Base-by-base conservation (phyloP, 2,329 filamentous ascomycete species). In the Microdochium nivale region DNA sequence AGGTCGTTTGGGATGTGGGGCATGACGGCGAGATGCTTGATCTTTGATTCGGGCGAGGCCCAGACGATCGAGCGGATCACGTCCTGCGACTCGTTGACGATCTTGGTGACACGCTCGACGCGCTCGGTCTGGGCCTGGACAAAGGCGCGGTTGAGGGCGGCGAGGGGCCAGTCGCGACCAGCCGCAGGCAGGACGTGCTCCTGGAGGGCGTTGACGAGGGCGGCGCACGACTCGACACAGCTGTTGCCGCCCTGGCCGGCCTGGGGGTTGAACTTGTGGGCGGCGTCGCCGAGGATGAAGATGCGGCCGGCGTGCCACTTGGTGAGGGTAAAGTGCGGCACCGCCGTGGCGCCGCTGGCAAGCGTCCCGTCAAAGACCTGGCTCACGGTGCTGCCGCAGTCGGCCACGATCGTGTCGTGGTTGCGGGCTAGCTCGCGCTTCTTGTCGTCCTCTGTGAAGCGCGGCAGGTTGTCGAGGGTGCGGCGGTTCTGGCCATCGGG, bases 201-300 rank as follows among this genome's bases (percentile, higher is more conserved):
- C 19, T 61, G 37, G 3, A 68, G 52, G 2, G 55, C 47, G 27
- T 64, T 64, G 16, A 61, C 56, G 14, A 67, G 51, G 14, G 53
- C 51, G 5, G 65, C 67, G 2, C 61, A 64, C 47, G 59, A 58
- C 52, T 70, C 66, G n/a, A 69, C 65, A 1, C 65, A 64, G 21
- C 51, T 59, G 53, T 69, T 69, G 21, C 61, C 66, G 2, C 67
- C 67, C 56, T 67, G 65, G 5, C 65, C 67, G 16, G 59, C 49
- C 30, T 65, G 66, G 2, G 60, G 59, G 5, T 62, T 65, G 59
- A 67, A 62, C 63, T 65, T 71, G 54, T 71, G 67, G 3, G 59
- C 64, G 5, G 66, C 59, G 53, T 71, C 70, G 3, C 69, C 69
- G 4, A 69, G 61, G 0, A 66, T 53, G 8, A 69, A 60, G 16